Evolutionary conservation across 768 basidiomycete genomes (phyloP), one percentile per base, ranked within the genome.

Genomic region (Panus rudis): DNA sequence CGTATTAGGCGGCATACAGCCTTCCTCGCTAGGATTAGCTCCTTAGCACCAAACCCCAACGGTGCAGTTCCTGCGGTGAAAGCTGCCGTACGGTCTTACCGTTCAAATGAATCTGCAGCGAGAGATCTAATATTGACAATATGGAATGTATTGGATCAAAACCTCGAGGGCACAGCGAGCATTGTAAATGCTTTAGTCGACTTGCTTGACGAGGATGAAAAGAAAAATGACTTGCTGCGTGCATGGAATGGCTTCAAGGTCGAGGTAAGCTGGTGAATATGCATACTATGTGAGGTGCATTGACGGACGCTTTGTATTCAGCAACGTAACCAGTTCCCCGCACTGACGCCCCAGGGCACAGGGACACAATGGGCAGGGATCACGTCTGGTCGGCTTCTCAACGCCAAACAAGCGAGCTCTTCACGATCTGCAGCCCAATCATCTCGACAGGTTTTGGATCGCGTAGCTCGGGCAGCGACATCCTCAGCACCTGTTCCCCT

Each of bases 261-360:
- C 22, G 87, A 94, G 76, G 87, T 90, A 52, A 50, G 56, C 28
- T 41, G 22, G 3, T 32, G 50, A 48, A 26, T 22, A 3, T 10
- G 14, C 16, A 11, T 7, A 23, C 20, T 16, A 10, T n/a, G 24
- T 6, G 20, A 26, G n/a, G 4, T 27, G 34, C 24, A 27, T n/a
- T 27, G 27, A 27, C 25, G 31, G 14, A 40, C 12, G 24, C 23
- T 28, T 12, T 12, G 17, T 30, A 3, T 39, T 4, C 48, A 92
- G 86, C 85, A 88, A 79, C 83, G 81, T 16, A 78, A 79, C 57
- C 80, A 91, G 52, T 91, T 92, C 66, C 91, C 92, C 0, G 82
- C 90, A 38, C 71, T 92, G 4, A 60, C 71, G 0, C 80, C 82
- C 4, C 68, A 71, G 3, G 60, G 75, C 3, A 58, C 72, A 0